These are phyloP conservation scores for Colletotrichum paranaense DNA, from an alignment of 2,329 filamentous ascomycete species.

Conservation along the genomic window DNA sequence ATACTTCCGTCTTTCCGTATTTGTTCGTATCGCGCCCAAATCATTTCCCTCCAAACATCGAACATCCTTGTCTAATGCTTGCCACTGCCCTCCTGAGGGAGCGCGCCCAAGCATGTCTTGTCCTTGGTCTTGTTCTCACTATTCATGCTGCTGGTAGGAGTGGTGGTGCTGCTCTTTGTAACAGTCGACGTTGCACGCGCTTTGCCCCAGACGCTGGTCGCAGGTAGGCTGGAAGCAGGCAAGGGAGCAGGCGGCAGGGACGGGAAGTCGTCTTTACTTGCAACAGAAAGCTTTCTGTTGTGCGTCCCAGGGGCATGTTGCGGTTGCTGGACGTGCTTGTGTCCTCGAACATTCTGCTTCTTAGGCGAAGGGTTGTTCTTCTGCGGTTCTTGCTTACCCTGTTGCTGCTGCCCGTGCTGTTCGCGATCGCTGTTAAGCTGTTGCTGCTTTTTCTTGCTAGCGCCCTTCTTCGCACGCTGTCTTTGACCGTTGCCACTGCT, in stretches of 20 bases:
- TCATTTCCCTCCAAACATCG: not conserved
- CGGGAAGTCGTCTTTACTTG: conserved; percentile 41
- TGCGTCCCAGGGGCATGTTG: not conserved
- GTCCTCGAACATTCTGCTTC: conserved; percentile 10
- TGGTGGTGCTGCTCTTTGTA: not conserved
- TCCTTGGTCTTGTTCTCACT: not conserved
- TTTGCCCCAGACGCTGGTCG: conserved; percentile 17
- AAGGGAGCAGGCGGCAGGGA: conserved; percentile 34
- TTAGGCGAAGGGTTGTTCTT: conserved; percentile 20
- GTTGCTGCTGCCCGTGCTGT: conserved; percentile 13
- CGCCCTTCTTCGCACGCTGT: conserved; percentile 13
- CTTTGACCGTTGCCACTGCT: not conserved
- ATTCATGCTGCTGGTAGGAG: not conserved
- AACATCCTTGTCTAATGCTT: conserved; percentile 7
- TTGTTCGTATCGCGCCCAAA: not conserved
- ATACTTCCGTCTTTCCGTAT: not conserved
- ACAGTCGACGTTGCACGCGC: not conserved
- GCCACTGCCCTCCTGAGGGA: not conserved
- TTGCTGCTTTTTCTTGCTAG: conserved; percentile 27
- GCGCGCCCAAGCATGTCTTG: not conserved
- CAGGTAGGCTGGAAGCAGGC: conserved; percentile 1
- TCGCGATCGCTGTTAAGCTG: conserved; percentile 23
- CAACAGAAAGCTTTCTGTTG: not conserved
- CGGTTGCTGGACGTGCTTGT: not conserved
- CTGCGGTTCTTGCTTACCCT: conserved; percentile 7